phyloP scores from a whole-genome alignment of 805 yeast genomes.

The Metschnikowia arizonensis region DNA sequence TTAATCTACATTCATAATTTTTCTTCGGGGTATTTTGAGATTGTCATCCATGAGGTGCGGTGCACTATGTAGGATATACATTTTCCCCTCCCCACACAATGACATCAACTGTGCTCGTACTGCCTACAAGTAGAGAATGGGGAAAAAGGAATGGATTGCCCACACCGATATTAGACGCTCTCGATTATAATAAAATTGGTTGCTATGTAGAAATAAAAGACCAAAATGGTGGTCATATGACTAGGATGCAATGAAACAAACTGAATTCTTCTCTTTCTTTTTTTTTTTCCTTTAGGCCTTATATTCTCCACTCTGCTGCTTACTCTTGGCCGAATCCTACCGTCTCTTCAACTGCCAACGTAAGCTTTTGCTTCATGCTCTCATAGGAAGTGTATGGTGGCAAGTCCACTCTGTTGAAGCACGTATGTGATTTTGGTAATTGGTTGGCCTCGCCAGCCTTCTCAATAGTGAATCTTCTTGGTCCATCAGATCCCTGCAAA shows the following conservation, averaged over 20 bases:
- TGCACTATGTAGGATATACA: neutral
- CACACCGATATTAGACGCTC: neutral
- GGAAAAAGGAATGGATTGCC: neutral
- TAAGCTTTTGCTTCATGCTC: constrained; percentile 79
- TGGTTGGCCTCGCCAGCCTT: constrained; percentile 94
- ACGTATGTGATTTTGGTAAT: constrained; percentile 95
- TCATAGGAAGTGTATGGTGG: constrained; percentile 90
- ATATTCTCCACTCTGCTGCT: constrained; percentile 2
- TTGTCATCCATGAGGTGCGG: too few species aligned
- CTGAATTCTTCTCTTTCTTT: neutral
- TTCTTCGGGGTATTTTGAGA: too few species aligned
- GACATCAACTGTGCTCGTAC: neutral
- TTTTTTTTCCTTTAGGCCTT: neutral
- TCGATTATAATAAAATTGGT: constrained; percentile 1
- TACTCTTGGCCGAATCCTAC: constrained; percentile 98
- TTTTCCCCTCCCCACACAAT: neutral
- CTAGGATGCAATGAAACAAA: constrained; percentile 3
- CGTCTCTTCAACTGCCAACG: constrained; percentile 97
- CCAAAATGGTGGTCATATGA: constrained; percentile 4
- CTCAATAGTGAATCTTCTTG: constrained; percentile 97
- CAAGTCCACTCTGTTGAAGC: constrained; percentile 97
- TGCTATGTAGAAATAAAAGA: constrained; percentile 7
- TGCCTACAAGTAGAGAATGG: neutral
- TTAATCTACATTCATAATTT: too few species aligned
- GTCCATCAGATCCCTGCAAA: constrained; percentile 98